phyloP scores from a whole-genome alignment of 495 filamentous ascomycete genomes.

The Hypoxylon trugodes region DNA sequence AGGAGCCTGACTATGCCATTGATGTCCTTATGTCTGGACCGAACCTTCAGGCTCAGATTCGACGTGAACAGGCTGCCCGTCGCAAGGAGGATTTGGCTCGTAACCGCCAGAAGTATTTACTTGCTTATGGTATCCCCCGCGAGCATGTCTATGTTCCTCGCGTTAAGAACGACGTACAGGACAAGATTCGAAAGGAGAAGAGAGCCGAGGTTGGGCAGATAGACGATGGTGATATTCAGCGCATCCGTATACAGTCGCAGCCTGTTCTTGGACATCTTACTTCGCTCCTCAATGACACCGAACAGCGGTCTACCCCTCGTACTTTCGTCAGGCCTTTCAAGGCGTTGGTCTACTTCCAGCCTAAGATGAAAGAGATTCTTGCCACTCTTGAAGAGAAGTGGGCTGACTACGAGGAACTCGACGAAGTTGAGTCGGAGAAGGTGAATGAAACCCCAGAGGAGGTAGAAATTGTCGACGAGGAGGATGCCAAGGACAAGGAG shows the following conservation, averaged over 20 bases:
- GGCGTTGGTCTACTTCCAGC: conserved; percentile 49
- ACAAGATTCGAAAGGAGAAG: conserved; percentile 31
- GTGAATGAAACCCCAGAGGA: conserved; percentile 28
- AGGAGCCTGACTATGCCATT: conserved; percentile 45
- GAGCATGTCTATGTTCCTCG: conserved; percentile 17
- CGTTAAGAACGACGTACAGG: conserved; percentile 19
- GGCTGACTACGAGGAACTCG: conserved; percentile 44
- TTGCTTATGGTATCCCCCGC: conserved; percentile 21
- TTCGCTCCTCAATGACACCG: conserved; percentile 34
- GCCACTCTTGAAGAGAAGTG: conserved; percentile 48
- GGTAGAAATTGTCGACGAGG: conserved; percentile 31
- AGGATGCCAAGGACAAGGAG: conserved; percentile 28
- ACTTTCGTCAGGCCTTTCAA: conserved; percentile 53
- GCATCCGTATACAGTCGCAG: conserved; percentile 52
- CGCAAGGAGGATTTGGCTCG: conserved; percentile 43
- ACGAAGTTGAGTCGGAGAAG: conserved; percentile 30
- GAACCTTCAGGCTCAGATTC: conserved; percentile 45
- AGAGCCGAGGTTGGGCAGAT: conserved; percentile 35
- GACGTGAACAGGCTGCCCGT: conserved; percentile 40
- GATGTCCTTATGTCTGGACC: conserved; percentile 45
- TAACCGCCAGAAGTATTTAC: conserved; percentile 41
- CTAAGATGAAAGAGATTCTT: conserved; percentile 47
- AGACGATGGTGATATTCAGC: conserved; percentile 41
- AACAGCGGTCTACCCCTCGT: conserved; percentile 39
- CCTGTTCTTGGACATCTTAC: conserved; percentile 45